These are phyloP conservation scores for Colletotrichum graminicola DNA, from an alignment of 2,329 filamentous ascomycete species.

Conservation along the genomic window DNA sequence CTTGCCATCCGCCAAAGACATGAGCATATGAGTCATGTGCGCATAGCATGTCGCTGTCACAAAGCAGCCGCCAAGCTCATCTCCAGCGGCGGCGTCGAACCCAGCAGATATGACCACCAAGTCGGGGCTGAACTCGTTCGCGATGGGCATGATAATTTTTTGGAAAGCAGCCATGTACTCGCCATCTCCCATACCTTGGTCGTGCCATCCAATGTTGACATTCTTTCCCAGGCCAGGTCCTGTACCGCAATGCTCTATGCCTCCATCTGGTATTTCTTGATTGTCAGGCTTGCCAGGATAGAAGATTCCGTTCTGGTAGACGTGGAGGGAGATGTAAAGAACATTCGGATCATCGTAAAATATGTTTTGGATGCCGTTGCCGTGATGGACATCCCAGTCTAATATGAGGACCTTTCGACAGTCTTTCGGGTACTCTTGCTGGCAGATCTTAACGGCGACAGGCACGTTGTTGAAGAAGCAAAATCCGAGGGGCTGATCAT, in stretches of 20 bases:
- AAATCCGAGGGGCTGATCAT: constrained; percentile 88
- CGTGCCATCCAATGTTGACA: constrained; percentile 76
- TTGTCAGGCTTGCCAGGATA: constrained; percentile 80
- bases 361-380: constrained; percentile 95
- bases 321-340: constrained; percentile 94
- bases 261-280: constrained; percentile 69
- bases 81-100: constrained; percentile 94
- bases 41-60: constrained; percentile 93
- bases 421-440: constrained; percentile 79
- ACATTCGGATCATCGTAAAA: constrained; percentile 96
- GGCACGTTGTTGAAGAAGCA: constrained; percentile 99
- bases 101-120: constrained; percentile 95
- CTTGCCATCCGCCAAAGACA: constrained; percentile 91
- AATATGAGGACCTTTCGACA: constrained; percentile 93
- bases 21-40: constrained; percentile 99
- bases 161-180: constrained; percentile 98
- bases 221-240: constrained; percentile 70
- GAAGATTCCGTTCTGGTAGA: constrained; percentile 85
- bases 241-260: constrained; percentile 69
- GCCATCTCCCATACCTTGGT: constrained; percentile 89
- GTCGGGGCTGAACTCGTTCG: constrained; percentile 92
- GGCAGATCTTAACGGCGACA: constrained; percentile 89
- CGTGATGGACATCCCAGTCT: constrained; percentile 87
- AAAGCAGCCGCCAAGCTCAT: constrained; percentile 92
- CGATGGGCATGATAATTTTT: constrained; percentile 95